Conservation (phyloP, 805 yeast genomes). For the Candida methanosorbosa region DNA sequence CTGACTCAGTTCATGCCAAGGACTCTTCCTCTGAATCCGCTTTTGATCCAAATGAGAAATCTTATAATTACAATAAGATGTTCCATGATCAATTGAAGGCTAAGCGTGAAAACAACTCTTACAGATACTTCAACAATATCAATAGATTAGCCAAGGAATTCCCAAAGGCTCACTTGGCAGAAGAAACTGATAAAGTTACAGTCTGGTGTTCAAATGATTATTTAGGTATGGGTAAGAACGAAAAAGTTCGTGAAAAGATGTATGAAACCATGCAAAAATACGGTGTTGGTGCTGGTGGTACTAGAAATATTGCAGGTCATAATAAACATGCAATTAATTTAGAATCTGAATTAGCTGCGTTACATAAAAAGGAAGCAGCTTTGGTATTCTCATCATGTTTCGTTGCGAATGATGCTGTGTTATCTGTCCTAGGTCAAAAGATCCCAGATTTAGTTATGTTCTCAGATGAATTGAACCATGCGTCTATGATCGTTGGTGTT, state of each 20-base stretch:
- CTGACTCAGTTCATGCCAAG: constrained; percentile 7
- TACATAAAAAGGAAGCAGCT: constrained; percentile 93
- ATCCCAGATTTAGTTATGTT: constrained; percentile 85
- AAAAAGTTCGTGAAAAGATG: constrained; percentile 66
- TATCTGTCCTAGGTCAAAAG: constrained; percentile 84
- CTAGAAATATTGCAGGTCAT: constrained; percentile 98
- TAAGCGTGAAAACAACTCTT: constrained; percentile 84
- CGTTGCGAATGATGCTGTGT: constrained; percentile 94
- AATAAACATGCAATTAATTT: constrained; percentile 80
- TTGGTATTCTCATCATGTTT: constrained; percentile 92
- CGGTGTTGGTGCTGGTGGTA: constrained; percentile 99
- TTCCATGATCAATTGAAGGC: constrained; percentile 57
- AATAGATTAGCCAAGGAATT: constrained; percentile 91
- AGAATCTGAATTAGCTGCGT: constrained; percentile 79
- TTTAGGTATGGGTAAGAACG: constrained; percentile 87
- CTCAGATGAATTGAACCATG: constrained; percentile 91
- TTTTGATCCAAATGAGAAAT: no score
- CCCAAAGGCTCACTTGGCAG: constrained; percentile 82
- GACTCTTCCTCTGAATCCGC: constrained; percentile 31
- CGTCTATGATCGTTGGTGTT: constrained; percentile 96
- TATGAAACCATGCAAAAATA: constrained; percentile 72
- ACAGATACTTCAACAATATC: constrained; percentile 94
- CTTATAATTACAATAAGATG: constrained; percentile 66
- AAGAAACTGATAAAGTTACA: constrained; percentile 75
- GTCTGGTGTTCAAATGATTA: constrained; percentile 99